Evolutionary conservation across 345 rosid genomes (phyloP), one percentile per base, ranked within the genome.

Genomic region (Rhodamnia argentea): DNA sequence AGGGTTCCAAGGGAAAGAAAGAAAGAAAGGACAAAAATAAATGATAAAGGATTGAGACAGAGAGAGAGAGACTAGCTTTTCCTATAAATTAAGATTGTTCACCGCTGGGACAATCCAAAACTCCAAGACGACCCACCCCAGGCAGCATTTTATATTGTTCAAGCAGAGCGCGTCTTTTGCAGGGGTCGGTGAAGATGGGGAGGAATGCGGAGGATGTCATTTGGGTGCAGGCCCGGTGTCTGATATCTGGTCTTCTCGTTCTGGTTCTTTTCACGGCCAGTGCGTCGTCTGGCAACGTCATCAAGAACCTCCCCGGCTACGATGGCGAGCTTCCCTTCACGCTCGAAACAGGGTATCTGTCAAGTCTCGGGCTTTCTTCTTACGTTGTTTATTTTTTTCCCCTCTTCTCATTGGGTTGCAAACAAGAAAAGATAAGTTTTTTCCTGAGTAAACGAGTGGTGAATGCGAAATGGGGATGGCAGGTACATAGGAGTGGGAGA

Each of bases 401-500:
- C 6, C 44, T 5, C 81, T 29, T 0, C 23, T 64, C 76, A 10
- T 10, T 37, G 78, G 7, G 40, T 70, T 70, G 78, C 47, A 10
- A 70, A 9, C 14, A 10, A 70, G 81, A 57, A 9, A 57, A 57
- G 59, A 22, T 32, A 5, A 16, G 24, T 62, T 70, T 60, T 1
- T 37, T 37, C 26, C 0, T 70, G 78, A 70, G 78, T 0, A 18
- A 70, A 32, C 13, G 1, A 37, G 40, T 13, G 42, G 40, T 40
- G 14, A 37, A 70, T 70, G 26, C 81, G 26, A 20, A 70, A 70
- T 70, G 47, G 26, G 16, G 37, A 70, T 70, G 47, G 47, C 81
- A 87, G 88, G 55, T 87, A 87, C 57, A 84, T 87, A 11, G 88
- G 81, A 16, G 86, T 87, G 23, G 88, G 86, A 40, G 88, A 87